Percentiles rank a stretch among this genome's conserved stretches.
These are phyloP conservation scores for Penicillium sp. DNA, from an alignment of 2,329 filamentous ascomycete genomes.

Conservation along the genomic window DNA sequence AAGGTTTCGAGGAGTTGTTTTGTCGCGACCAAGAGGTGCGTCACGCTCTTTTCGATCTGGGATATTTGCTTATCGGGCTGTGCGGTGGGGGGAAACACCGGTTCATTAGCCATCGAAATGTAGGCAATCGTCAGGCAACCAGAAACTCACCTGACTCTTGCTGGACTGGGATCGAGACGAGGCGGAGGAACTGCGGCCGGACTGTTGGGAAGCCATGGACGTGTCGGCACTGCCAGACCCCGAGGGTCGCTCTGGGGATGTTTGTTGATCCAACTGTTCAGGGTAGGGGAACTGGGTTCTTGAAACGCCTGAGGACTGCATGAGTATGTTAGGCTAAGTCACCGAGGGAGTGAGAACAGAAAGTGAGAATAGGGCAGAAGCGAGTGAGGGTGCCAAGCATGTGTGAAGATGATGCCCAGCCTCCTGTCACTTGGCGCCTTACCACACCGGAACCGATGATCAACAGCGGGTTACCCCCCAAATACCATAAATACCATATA, in stretches of 20 bases:
- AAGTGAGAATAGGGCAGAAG: slow-evolving; percentile 1
- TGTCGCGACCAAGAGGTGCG: slow-evolving; percentile 90
- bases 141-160: slow-evolving; percentile 49
- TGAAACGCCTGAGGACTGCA: slow-evolving; percentile 1
- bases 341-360: background rate
- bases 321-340: background rate
- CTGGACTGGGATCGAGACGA: slow-evolving; percentile 54
- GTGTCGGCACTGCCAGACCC: slow-evolving; percentile 40
- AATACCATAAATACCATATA: slow-evolving; percentile 1
- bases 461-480: background rate
- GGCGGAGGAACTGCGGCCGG: slow-evolving; percentile 57
- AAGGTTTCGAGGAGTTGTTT: slow-evolving; percentile 96
- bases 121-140: background rate
- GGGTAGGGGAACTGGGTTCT: slow-evolving; percentile 2
- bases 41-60: slow-evolving; percentile 98
- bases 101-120: slow-evolving; percentile 5
- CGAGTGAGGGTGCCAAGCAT: slow-evolving; percentile 5
- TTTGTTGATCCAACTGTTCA: slow-evolving; percentile 17
- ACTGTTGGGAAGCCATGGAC: slow-evolving; percentile 47
- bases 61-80: slow-evolving; percentile 70
- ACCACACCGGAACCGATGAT: slow-evolving; percentile 4
- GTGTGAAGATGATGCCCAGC: slow-evolving; percentile 11
- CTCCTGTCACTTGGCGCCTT: slow-evolving; percentile 7
- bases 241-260: slow-evolving; percentile 28
- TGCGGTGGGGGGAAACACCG: slow-evolving; percentile 4